Evolutionary conservation across 208 protist genomes (phyloP).

Genomic region (Leishmania martiniquensis): DNA sequence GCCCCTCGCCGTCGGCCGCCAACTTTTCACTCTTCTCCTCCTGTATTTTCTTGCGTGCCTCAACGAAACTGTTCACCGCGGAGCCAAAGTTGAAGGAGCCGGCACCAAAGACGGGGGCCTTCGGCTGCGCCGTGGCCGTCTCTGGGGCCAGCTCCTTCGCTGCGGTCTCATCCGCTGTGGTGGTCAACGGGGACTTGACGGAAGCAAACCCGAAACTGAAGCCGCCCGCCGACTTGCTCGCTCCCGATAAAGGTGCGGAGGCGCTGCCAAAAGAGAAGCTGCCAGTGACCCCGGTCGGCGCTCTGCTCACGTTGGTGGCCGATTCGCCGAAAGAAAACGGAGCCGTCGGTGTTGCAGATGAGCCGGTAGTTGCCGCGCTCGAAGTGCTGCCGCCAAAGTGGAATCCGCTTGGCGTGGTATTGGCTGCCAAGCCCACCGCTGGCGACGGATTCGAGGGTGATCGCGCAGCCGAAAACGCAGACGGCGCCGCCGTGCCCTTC

Average conservation of each 20-base stretch:
- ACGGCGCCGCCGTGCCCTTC: background rate
- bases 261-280: conserved; percentile 17
- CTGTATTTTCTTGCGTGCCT: conserved; percentile 65
- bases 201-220: conserved; percentile 27
- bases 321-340: conserved; percentile 7
- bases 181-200: background rate
- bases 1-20: conserved; percentile 14
- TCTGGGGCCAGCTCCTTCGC: background rate
- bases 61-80: conserved; percentile 73
- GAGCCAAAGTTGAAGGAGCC: conserved; percentile 64
- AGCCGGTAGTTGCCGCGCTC: background rate
- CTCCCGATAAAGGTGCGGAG: background rate
- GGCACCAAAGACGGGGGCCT: conserved; percentile 37
- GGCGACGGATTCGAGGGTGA: conserved; percentile 2
- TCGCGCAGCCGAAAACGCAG: background rate
- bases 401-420: conserved; percentile 3
- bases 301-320: background rate
- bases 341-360: background rate
- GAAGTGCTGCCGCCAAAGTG: conserved; percentile 13
- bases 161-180: conserved; percentile 7
- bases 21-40: conserved; percentile 25
- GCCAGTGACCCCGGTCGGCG: background rate
- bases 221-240: background rate
- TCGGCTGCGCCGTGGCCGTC: conserved; percentile 8
- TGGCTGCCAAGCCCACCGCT: too few species aligned